These are phyloP conservation scores for Elongisporangium senticosum DNA, from an alignment of 352 stramenopile species.

Conservation along the genomic window DNA sequence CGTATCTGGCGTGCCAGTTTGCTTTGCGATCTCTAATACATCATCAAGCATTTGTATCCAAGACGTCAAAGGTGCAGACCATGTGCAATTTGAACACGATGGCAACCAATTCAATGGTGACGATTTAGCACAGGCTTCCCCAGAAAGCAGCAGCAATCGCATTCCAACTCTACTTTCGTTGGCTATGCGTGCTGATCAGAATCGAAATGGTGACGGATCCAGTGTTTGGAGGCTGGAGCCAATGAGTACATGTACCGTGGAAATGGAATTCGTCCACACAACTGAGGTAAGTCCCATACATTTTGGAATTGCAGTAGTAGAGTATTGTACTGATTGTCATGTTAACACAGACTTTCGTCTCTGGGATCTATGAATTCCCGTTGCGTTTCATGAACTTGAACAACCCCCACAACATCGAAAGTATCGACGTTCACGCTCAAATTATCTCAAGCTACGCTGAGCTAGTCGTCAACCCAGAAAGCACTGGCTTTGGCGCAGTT, in stretches of 20 bases:
- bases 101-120: neutral
- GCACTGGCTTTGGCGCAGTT: constrained; percentile 35
- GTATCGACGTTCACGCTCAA: constrained; percentile 49
- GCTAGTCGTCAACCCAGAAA: constrained; percentile 72
- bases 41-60: constrained; percentile 47
- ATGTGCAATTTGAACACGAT: constrained; percentile 18
- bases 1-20: constrained; percentile 50
- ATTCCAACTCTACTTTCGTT: constrained; percentile 41
- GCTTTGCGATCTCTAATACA: constrained; percentile 55
- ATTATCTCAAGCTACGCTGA: constrained; percentile 86
- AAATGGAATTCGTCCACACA: constrained; percentile 66
- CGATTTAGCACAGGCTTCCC: neutral
- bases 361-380: constrained; percentile 54
- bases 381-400: constrained; percentile 69
- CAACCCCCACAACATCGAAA: constrained; percentile 79
- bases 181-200: constrained; percentile 30
- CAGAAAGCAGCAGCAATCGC: neutral
- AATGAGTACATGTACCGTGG: constrained; percentile 36
- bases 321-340: constrained; percentile 3
- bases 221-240: constrained; percentile 50
- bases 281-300: constrained; percentile 35
- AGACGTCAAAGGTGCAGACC: constrained; percentile 26
- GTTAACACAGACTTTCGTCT: constrained; percentile 28
- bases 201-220: constrained; percentile 7
- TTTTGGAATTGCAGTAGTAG: neutral